phyloP scores from a whole-genome alignment of 148 eudicot genomes.

The Cornus suecica region DNA sequence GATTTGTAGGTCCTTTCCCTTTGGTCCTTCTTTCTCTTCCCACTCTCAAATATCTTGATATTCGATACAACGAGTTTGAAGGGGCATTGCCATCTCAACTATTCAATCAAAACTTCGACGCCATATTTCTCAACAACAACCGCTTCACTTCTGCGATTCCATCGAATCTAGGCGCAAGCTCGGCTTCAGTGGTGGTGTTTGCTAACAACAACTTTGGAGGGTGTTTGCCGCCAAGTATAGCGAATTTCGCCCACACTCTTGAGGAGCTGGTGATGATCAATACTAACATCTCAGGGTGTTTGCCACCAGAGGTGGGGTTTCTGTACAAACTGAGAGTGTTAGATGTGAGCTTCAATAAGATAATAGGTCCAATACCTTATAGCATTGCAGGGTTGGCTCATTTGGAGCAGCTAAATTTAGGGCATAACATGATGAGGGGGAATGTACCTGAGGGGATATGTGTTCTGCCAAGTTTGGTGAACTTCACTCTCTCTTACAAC shows the following conservation, averaged over 20 bases:
- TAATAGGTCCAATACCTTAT: constrained; percentile 60
- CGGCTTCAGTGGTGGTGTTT: constrained; percentile 57
- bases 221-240: constrained; percentile 59
- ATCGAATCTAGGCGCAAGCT: constrained; percentile 31
- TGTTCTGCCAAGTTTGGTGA: constrained; percentile 45
- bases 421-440: constrained; percentile 60
- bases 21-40: constrained; percentile 52
- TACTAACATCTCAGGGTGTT: constrained; percentile 54
- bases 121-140: constrained; percentile 62
- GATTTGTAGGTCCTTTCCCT: constrained; percentile 73
- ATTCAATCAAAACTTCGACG: constrained; percentile 47
- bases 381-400: constrained; percentile 53
- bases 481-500: constrained; percentile 60
- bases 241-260: constrained; percentile 47
- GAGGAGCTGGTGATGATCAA: constrained; percentile 61
- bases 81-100: constrained; percentile 51
- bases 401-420: constrained; percentile 57
- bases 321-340: constrained; percentile 53
- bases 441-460: constrained; percentile 55
- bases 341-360: constrained; percentile 51
- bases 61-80: constrained; percentile 76
- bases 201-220: constrained; percentile 63
- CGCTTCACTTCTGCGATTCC: constrained; percentile 50
- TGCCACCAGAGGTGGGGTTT: constrained; percentile 57
- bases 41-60: constrained; percentile 45